A percentile compares a stretch with the other conserved stretches of the same genome.
These are phyloP conservation scores for Rhizoctonia solani DNA, from an alignment of 1,284 basidiomycete species.

Conservation along the genomic window DNA sequence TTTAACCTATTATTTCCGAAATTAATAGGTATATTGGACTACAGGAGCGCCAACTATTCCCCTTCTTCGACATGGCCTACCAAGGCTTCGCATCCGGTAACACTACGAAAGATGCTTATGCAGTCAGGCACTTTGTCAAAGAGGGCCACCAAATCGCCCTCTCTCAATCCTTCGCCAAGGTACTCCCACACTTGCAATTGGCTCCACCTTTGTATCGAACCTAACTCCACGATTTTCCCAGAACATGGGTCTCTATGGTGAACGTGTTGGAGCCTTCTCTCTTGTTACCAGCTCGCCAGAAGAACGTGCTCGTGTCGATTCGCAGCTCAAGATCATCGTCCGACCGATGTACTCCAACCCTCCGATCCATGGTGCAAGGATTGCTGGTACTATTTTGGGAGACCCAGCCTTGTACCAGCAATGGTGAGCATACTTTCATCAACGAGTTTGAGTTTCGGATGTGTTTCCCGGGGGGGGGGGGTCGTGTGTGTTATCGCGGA, in stretches of 20 bases:
- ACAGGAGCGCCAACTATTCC: conserved; percentile 85
- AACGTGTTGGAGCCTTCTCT: conserved; percentile 95
- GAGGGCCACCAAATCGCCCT: conserved; percentile 86
- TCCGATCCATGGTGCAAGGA: conserved; percentile 91
- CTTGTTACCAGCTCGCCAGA: conserved; percentile 72
- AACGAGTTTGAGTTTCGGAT: no score
- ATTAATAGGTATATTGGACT: background rate
- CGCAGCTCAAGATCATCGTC: conserved; percentile 94
- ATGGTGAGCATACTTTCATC: conserved; percentile 58
- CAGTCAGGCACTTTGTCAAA: conserved; percentile 91
- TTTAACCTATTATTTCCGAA: background rate
- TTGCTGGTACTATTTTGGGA: conserved; percentile 84
- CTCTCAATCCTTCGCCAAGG: conserved; percentile 94
- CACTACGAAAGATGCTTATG: conserved; percentile 88
- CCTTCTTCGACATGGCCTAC: conserved; percentile 98
- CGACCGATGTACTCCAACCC: conserved; percentile 99
- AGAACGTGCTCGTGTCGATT: conserved; percentile 88
- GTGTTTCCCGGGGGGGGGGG: no score
- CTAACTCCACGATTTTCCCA: conserved; percentile 41
- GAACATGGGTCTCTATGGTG: conserved; percentile 99
- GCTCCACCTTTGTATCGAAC: background rate
- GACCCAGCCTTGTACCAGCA: conserved; percentile 77
- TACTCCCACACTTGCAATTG: conserved; percentile 39
- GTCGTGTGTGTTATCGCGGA: no score
- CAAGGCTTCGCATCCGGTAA: conserved; percentile 93